Evolutionary conservation across 2,329 filamentous ascomycete genomes (phyloP).

Genomic region (Aspergillus sp.): DNA sequence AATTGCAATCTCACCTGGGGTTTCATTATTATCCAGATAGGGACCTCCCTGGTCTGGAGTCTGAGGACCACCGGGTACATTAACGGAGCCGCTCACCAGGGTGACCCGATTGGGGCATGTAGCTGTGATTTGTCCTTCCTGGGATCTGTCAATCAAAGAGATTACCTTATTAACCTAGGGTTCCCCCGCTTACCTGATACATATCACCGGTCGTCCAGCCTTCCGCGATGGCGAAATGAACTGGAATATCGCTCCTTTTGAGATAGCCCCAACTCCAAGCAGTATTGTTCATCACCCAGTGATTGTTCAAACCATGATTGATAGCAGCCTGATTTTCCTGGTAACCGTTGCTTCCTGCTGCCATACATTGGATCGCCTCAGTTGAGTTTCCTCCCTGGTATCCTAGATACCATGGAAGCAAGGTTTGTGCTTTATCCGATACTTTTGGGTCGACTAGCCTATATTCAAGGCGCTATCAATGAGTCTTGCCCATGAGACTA

Average conservation of each 20-base stretch:
- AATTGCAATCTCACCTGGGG: constrained; percentile 30
- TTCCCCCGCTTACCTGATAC: constrained; percentile 40
- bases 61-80: constrained; percentile 46
- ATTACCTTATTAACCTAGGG: no score
- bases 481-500: no score
- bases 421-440: constrained; percentile 38
- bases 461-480: not conserved
- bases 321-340: constrained; percentile 48
- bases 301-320: constrained; percentile 49
- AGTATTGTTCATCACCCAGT: constrained; percentile 52
- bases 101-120: constrained; percentile 52
- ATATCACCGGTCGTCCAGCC: constrained; percentile 53
- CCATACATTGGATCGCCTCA: constrained; percentile 52
- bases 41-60: constrained; percentile 39
- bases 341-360: constrained; percentile 50
- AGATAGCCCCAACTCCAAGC: constrained; percentile 51
- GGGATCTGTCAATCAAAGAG: constrained; percentile 1
- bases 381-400: constrained; percentile 44
- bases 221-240: constrained; percentile 53
- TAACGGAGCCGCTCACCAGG: constrained; percentile 49
- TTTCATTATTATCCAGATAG: constrained; percentile 50
- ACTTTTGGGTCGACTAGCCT: constrained; percentile 35
- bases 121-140: constrained; percentile 48
- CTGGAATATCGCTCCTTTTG: constrained; percentile 49
- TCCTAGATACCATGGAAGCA: constrained; percentile 53